phyloP scores from a whole-genome alignment of 2,329 filamentous ascomycete genomes.

The Neonectria ditissima region DNA sequence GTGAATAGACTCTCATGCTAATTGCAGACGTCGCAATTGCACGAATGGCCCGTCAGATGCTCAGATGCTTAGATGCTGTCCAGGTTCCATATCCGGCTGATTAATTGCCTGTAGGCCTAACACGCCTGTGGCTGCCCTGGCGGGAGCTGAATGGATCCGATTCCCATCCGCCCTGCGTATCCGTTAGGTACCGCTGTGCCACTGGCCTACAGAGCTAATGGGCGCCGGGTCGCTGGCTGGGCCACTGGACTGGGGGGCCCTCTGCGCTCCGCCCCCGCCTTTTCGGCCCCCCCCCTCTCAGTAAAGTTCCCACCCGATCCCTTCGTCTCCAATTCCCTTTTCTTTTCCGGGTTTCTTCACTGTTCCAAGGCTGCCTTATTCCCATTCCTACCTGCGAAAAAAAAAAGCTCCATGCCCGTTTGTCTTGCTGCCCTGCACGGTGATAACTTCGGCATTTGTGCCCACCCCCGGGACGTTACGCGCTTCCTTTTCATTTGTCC shows the following conservation, averaged over 20 bases:
- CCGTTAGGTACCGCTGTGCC: slow-evolving; percentile 14
- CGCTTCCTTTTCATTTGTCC: slow-evolving; percentile 1
- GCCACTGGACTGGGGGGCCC: slow-evolving; percentile 6
- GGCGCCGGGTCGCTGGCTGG: slow-evolving; percentile 12
- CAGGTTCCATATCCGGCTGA: neutral
- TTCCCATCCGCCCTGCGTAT: neutral
- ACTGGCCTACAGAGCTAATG: slow-evolving; percentile 14
- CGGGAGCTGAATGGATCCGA: no score
- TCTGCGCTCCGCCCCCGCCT: slow-evolving; percentile 44
- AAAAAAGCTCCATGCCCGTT: slow-evolving; percentile 9
- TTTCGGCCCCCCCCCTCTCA: slow-evolving; percentile 34
- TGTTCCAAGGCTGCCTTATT: slow-evolving; percentile 37
- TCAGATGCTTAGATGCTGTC: no score
- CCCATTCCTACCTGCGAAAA: slow-evolving; percentile 34
- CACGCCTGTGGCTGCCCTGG: slow-evolving; percentile 8
- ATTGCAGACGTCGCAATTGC: neutral
- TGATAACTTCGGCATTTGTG: neutral
- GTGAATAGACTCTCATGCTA: no score
- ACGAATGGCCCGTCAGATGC: neutral
- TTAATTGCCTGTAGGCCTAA: neutral
- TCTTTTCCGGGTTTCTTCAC: slow-evolving; percentile 42
- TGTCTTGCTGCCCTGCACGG: neutral
- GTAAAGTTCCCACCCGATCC: slow-evolving; percentile 37
- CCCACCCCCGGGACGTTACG: neutral
- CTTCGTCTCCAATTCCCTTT: slow-evolving; percentile 42